Evolutionary conservation across 345 rosid species (phyloP), one percentile per base, ranked within the genome.

Genomic region (Erodium maritimum): DNA sequence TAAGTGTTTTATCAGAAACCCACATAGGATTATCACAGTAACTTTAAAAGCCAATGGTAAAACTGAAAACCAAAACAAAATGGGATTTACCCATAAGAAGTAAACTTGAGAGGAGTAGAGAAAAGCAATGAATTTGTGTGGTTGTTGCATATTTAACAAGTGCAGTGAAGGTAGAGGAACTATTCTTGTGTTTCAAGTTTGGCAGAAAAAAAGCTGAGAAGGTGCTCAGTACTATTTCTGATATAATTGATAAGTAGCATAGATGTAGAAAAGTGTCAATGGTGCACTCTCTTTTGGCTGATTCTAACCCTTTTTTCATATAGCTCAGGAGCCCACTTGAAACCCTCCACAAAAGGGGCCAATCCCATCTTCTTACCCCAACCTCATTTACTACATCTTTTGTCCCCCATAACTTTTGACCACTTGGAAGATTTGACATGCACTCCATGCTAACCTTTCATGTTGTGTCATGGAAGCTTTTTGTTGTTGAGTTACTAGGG

Each of bases 141-240:
- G 48, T 42, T 42, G 48, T 3, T n/a, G n/a, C n/a, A n/a, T n/a
- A 42, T 9, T 42, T 42, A 42, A 10, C 17, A 42, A 11, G 23
- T 20, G 17, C 16, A 18, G 16, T 53, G 69, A 74, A 75, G 72
- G 62, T 50, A 11, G 33, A 55, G n/a, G 59, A 52, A 37, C 67
- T 20, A 19, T 11, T 18, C 21, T 19, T 19, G 16, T 19, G 23
- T 12, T 42, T 42, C 48, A 42, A 42, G 16, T 42, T 42, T 11
- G 48, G 48, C 48, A 53, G 21, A 4, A 19, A 53, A n/a, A n/a
- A n/a, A n/a, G n/a, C n/a, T n/a, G n/a, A n/a, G n/a, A n/a, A n/a
- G n/a, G n/a, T n/a, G 21, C 23, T 7, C 8, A 19, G 48, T 29
- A 11, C 1, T n/a, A n/a, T n/a, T n/a, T n/a, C n/a, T 14, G 55